phyloP scores from a whole-genome alignment of 2,329 filamentous ascomycete genomes.

The Penicillium sp. region DNA sequence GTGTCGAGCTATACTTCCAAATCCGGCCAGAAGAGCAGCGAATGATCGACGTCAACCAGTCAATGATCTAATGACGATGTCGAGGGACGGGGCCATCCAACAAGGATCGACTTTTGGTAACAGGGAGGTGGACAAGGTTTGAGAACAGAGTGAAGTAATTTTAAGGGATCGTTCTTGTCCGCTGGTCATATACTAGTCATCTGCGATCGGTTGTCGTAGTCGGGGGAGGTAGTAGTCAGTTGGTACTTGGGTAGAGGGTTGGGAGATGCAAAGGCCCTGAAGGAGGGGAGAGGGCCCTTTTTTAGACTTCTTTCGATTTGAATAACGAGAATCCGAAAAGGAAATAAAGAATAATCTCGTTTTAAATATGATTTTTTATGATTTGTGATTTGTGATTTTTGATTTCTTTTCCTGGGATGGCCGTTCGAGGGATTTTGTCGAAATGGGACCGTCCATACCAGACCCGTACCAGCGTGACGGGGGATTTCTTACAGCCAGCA shows the following conservation, averaged over 20 bases:
- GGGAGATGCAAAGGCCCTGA: background rate
- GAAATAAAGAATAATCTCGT: background rate
- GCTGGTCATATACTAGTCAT: conserved; percentile 20
- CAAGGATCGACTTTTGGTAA: conserved; percentile 14
- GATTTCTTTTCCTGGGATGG: background rate
- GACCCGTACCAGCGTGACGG: background rate
- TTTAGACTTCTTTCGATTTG: conserved; percentile 12
- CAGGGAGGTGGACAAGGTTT: conserved; percentile 2
- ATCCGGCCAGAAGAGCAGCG: conserved; percentile 17
- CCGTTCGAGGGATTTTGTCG: conserved; percentile 11
- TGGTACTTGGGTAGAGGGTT: background rate
- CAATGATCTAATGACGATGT: conserved; percentile 32
- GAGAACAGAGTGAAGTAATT: conserved; percentile 4
- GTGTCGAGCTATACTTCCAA: conserved; percentile 25
- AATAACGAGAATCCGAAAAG: background rate
- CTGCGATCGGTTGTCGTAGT: background rate
- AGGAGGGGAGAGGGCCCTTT: conserved; percentile 15
- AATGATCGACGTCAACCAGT: conserved; percentile 30
- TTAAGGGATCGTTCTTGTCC: background rate
- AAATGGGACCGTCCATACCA: background rate
- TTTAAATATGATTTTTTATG: background rate
- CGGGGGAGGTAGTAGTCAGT: background rate
- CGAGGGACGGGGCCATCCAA: conserved; percentile 5
- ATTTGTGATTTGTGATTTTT: background rate
- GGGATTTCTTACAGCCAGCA: background rate